A percentile compares a stretch with the other conserved stretches of the same genome.
These are phyloP conservation scores for Parietaria judaica DNA, from an alignment of 306 rosid species.

Conservation along the genomic window DNA sequence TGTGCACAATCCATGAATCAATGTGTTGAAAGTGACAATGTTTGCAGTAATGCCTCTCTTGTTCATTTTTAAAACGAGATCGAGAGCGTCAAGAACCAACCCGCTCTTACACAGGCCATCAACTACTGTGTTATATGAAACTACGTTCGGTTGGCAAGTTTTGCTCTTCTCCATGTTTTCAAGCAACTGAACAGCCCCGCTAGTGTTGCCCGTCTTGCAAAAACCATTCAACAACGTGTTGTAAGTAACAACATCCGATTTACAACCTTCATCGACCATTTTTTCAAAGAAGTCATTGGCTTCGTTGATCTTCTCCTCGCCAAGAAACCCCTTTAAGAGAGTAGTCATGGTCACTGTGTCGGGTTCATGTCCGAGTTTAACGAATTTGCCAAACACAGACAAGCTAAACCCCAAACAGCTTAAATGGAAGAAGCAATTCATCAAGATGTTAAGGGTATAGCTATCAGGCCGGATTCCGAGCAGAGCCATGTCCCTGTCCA, in stretches of 20 bases:
- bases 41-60: not conserved
- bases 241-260: not conserved
- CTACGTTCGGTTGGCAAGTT: not conserved
- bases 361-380: slow-evolving; percentile 33
- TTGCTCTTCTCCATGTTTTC: not conserved
- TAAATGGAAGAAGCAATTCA: slow-evolving; percentile 30
- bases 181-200: not conserved
- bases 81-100: not conserved
- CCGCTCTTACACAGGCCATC: not conserved
- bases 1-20: not conserved
- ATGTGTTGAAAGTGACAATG: not conserved
- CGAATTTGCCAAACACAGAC: not conserved
- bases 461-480: not conserved
- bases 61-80: not conserved
- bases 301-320: not conserved
- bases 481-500: slow-evolving; percentile 14
- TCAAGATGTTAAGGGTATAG: slow-evolving; percentile 16
- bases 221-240: not conserved
- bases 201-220: not conserved
- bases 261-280: not conserved
- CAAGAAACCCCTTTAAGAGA: slow-evolving; percentile 29
- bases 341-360: slow-evolving; percentile 20
- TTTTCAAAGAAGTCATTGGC: not conserved
- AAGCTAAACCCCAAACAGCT: slow-evolving; percentile 21
- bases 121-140: not conserved